Conservation (phyloP, 345 rosid genomes). For the Salix udensis region DNA sequence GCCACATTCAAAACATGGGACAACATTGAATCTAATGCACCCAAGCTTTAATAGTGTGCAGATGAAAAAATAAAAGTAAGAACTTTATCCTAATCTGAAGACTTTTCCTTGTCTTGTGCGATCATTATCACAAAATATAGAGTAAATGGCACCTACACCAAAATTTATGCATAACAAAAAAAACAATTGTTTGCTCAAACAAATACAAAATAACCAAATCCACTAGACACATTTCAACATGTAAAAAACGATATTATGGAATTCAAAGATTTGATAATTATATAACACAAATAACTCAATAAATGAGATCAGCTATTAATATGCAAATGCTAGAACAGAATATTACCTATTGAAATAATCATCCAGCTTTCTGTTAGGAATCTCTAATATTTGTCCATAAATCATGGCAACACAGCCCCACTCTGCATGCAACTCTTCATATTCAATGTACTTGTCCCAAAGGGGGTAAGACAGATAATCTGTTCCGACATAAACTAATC, state of each 20-base stretch:
- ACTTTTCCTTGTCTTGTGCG: not conserved
- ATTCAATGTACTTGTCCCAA: conserved; percentile 96
- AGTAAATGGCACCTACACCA: not conserved
- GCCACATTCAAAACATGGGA: not conserved
- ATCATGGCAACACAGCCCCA: conserved; percentile 77
- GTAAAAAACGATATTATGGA: not conserved
- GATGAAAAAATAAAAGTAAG: not conserved
- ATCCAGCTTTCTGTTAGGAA: conserved; percentile 83
- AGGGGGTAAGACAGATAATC: conserved; percentile 74
- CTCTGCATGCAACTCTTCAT: conserved; percentile 82
- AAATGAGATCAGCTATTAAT: not conserved
- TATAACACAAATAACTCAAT: not conserved
- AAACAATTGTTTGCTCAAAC: not conserved
- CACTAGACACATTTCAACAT: not conserved
- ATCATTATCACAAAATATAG: not conserved
- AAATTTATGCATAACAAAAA: not conserved
- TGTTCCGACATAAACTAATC: conserved; percentile 81
- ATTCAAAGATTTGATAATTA: not conserved
- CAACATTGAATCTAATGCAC: not conserved
- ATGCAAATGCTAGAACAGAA: not conserved
- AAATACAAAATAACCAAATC: not conserved
- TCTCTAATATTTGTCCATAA: conserved; percentile 77
- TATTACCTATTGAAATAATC: conserved; percentile 64
- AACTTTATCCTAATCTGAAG: not conserved
- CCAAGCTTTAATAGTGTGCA: not conserved